phyloP scores from a whole-genome alignment of 2,329 filamentous ascomycete genomes.

The Lasiodiplodia theobromae region DNA sequence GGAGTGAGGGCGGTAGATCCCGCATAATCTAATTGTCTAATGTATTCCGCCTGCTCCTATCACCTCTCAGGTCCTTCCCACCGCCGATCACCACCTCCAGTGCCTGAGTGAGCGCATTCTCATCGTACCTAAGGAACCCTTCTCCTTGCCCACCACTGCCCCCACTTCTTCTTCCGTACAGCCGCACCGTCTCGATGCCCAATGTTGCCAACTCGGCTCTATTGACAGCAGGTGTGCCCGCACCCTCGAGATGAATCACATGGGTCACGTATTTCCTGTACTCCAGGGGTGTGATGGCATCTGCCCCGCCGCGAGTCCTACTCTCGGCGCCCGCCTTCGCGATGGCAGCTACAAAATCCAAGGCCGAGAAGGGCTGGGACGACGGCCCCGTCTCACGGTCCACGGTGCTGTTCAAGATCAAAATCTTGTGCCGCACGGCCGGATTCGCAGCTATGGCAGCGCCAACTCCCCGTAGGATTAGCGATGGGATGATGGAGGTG shows the following conservation, averaged over 20 bases:
- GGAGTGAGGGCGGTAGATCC: background rate
- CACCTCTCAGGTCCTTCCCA: constrained; percentile 62
- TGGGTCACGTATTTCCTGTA: constrained; percentile 80
- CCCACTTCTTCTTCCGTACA: constrained; percentile 74
- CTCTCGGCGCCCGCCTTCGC: constrained; percentile 62
- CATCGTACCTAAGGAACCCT: constrained; percentile 73
- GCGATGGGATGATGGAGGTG: constrained; percentile 83
- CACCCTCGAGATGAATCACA: constrained; percentile 78
- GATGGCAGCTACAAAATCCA: constrained; percentile 84
- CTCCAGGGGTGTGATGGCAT: constrained; percentile 42
- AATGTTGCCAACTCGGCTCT: constrained; percentile 65
- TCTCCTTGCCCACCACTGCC: constrained; percentile 45
- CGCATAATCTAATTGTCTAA: constrained; percentile 33
- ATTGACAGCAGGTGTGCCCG: constrained; percentile 74
- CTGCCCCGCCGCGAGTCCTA: constrained; percentile 41
- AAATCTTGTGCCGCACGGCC: constrained; percentile 71
- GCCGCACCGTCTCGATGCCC: constrained; percentile 78
- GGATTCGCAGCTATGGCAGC: constrained; percentile 62
- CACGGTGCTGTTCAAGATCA: constrained; percentile 82
- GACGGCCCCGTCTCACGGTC: constrained; percentile 87
- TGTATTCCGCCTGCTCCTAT: constrained; percentile 66
- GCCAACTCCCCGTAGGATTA: constrained; percentile 80
- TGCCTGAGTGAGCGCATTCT: constrained; percentile 74
- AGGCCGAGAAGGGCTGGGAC: constrained; percentile 69
- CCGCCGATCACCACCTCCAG: constrained; percentile 77